Conservation (phyloP, 208 protist species). For the Leishmania amazonensis region DNA sequence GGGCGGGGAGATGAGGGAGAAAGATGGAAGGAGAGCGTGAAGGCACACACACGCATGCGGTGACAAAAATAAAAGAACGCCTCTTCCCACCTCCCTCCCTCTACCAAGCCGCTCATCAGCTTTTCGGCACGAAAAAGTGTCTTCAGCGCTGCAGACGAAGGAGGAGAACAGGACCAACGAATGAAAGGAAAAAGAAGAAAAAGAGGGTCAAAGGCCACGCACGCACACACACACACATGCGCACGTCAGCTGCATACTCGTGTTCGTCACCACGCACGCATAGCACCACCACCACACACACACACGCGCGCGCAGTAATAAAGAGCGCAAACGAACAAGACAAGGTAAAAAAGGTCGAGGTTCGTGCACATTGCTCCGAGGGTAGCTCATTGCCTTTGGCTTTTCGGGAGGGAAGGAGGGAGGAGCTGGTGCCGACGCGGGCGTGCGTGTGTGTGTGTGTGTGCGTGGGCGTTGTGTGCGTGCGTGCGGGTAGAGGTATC, state of each 20-base stretch:
- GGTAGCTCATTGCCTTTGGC: not conserved
- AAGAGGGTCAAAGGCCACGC: not conserved
- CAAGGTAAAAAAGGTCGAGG: slow-evolving; percentile 9
- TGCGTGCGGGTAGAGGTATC: not conserved
- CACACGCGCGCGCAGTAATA: slow-evolving; percentile 11
- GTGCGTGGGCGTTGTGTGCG: not conserved
- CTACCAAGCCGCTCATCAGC: not conserved
- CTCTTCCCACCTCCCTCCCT: too few relatives aligned
- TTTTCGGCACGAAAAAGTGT: not conserved
- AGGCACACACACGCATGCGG: not conserved
- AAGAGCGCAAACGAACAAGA: not conserved
- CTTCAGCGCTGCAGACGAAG: not conserved
- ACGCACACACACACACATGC: not conserved
- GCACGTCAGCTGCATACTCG: not conserved
- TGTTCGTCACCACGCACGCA: not conserved
- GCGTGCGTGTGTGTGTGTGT: too few relatives aligned
- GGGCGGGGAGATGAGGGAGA: not conserved
- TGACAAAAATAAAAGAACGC: not conserved
- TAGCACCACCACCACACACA: slow-evolving; percentile 14
- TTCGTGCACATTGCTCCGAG: not conserved
- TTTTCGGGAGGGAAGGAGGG: not conserved
- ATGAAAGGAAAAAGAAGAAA: not conserved
- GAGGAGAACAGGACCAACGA: not conserved
- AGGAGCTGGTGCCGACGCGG: not conserved
- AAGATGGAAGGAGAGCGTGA: not conserved